A percentile compares a stretch with the other conserved stretches of the same genome.
Conservation (phyloP, 169 alveolate species). For the Cryptosporidium parvum region DNA sequence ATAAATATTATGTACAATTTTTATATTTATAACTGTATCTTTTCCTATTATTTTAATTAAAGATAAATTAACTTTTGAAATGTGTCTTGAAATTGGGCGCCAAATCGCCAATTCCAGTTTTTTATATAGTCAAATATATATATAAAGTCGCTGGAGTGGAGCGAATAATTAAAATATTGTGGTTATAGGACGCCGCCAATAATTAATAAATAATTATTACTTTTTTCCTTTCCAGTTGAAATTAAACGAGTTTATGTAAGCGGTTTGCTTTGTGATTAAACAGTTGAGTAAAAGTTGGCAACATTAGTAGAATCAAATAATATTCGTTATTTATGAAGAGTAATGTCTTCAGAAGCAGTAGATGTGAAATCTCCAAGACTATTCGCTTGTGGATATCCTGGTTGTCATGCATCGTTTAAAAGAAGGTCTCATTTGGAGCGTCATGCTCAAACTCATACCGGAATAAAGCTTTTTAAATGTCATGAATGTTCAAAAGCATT, state of each 20-base stretch:
- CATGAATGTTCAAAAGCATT: conserved; percentile 75
- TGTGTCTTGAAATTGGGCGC: conserved; percentile 70
- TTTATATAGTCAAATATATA: conserved; percentile 37
- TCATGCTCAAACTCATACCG: conserved; percentile 76
- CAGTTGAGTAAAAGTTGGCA: conserved; percentile 63
- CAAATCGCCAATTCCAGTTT: background rate
- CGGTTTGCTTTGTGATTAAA: conserved; percentile 37
- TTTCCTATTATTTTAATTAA: background rate
- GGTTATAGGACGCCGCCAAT: conserved; percentile 71
- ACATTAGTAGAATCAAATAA: background rate
- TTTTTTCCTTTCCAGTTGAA: background rate
- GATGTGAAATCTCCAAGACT: conserved; percentile 77
- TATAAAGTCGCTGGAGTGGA: conserved; percentile 64
- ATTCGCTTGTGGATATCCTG: conserved; percentile 76
- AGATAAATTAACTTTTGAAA: background rate
- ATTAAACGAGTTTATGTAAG: conserved; percentile 64
- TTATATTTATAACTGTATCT: background rate
- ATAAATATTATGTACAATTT: background rate
- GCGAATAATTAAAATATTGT: conserved; percentile 43
- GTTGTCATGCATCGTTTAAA: conserved; percentile 76
- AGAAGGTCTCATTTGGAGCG: conserved; percentile 75
- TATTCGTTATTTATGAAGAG: conserved; percentile 72
- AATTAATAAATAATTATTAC: conserved; percentile 20
- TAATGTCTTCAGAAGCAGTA: conserved; percentile 76
- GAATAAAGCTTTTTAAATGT: conserved; percentile 73